phyloP scores from a whole-genome alignment of 768 basidiomycete genomes.

The Amylocystis lapponica region DNA sequence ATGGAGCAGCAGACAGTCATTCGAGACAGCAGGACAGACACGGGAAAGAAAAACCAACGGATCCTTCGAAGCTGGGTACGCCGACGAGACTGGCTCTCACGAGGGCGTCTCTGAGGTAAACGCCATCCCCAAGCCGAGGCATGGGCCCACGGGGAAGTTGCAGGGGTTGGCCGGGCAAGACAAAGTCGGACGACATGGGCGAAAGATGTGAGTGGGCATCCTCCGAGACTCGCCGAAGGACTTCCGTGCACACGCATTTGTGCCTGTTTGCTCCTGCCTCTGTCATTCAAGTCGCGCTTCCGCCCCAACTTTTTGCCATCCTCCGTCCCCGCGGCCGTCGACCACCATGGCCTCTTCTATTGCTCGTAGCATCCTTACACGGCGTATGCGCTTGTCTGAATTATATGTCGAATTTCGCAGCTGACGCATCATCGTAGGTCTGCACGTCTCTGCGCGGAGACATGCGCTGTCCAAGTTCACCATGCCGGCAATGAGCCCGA shows the following conservation, averaged over 20 bases:
- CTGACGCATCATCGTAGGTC: constrained; percentile 39
- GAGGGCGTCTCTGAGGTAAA: constrained; percentile 58
- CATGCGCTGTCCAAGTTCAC: constrained; percentile 81
- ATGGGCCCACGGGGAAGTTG: constrained; percentile 46
- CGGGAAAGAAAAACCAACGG: constrained; percentile 49
- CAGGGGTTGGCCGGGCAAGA: constrained; percentile 81
- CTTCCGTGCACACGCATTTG: constrained; percentile 14
- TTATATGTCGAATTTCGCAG: not conserved
- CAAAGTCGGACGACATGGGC: constrained; percentile 21
- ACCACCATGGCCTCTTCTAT: constrained; percentile 54
- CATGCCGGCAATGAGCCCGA: constrained; percentile 99
- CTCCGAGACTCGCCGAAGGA: constrained; percentile 15
- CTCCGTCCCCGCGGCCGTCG: constrained; percentile 20
- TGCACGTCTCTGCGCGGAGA: constrained; percentile 77
- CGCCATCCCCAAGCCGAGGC: constrained; percentile 58
- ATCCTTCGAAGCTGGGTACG: constrained; percentile 50
- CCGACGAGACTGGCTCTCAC: constrained; percentile 71
- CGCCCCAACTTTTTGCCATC: constrained; percentile 17
- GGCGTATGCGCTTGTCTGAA: constrained; percentile 42
- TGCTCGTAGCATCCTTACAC: constrained; percentile 53
- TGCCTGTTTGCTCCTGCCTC: constrained; percentile 17
- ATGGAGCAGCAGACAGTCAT: too few species aligned
- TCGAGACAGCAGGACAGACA: constrained; percentile 13
- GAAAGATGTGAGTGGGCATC: not conserved
- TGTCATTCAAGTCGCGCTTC: constrained; percentile 19